phyloP scores from a whole-genome alignment of 73 alveolate species.

The Symbiodinium pilosum region DNA sequence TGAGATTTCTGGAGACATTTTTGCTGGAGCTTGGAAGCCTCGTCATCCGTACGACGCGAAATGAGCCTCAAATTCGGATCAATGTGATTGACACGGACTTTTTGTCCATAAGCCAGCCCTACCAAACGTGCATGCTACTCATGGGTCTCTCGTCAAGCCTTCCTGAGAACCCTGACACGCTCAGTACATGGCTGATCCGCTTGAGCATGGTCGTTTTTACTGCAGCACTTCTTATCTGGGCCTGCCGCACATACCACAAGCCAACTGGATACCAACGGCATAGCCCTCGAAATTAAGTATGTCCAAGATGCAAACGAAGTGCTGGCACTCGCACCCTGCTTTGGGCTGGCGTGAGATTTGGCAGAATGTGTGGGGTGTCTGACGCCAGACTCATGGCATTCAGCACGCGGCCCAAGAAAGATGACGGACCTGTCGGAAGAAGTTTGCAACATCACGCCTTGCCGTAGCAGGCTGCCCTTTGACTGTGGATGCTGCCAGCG shows the following conservation, averaged over 20 bases:
- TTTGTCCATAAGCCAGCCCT: conserved; percentile 49
- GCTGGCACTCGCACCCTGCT: too few relatives aligned
- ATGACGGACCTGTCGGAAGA: too few relatives aligned
- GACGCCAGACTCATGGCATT: too few relatives aligned
- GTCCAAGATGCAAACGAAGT: too few relatives aligned
- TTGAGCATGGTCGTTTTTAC: not conserved
- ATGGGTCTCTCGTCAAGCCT: conserved; percentile 3
- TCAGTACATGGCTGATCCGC: not conserved
- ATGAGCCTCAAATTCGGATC: conserved; percentile 20
- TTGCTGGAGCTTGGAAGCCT: not conserved
- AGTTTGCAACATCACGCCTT: too few relatives aligned
- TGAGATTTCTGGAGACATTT: conserved; percentile 36
- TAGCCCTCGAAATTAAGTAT: too few relatives aligned
- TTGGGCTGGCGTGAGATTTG: too few relatives aligned
- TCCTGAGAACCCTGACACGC: not conserved
- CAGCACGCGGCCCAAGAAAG: too few relatives aligned
- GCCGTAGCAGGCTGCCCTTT: too few relatives aligned
- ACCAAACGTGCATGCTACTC: conserved; percentile 38
- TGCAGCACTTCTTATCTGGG: not conserved
- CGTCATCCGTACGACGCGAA: not conserved
- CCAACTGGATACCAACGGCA: not conserved
- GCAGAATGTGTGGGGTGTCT: too few relatives aligned
- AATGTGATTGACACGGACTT: conserved; percentile 67
- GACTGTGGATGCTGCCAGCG: not conserved
- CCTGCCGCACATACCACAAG: not conserved